phyloP scores from a whole-genome alignment of 1,284 basidiomycete genomes.

The Ganoderma meredithae region DNA sequence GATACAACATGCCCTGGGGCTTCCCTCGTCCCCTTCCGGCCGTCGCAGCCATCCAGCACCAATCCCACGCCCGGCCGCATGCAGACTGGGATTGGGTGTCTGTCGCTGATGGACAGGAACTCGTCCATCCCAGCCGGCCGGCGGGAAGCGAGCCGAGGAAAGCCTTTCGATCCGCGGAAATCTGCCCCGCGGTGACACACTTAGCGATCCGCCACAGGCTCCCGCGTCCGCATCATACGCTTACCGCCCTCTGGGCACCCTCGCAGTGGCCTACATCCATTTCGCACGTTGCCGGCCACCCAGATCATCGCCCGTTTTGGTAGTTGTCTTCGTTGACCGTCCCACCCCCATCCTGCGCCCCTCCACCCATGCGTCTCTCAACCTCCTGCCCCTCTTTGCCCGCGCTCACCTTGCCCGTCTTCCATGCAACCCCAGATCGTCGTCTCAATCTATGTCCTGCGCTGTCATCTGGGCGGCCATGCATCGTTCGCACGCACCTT shows the following conservation, averaged over 20 bases:
- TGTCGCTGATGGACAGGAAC: neutral
- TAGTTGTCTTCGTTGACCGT: neutral
- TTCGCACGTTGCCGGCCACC: neutral
- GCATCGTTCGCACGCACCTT: conserved; percentile 1
- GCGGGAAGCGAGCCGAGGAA: neutral
- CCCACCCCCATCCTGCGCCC: neutral
- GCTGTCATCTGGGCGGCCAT: neutral
- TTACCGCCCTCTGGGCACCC: neutral
- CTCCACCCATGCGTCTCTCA: conserved; percentile 3
- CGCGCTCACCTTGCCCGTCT: neutral
- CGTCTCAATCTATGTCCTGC: neutral
- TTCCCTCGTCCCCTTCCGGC: neutral
- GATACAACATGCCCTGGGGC: conserved; percentile 1
- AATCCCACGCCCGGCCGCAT: conserved; percentile 2
- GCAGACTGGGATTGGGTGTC: neutral
- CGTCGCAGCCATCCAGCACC: neutral
- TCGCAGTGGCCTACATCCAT: neutral
- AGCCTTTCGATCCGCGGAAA: neutral
- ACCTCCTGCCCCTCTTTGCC: neutral
- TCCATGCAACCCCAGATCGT: conserved; percentile 1
- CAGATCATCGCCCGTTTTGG: neutral
- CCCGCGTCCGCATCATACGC: neutral
- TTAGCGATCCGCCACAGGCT: conserved; percentile 4
- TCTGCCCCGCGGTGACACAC: conserved; percentile 3
- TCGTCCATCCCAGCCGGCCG: neutral